Base-by-base conservation (phyloP, 75 land plant genomes). In the Pseudotsuga menziesii region DNA sequence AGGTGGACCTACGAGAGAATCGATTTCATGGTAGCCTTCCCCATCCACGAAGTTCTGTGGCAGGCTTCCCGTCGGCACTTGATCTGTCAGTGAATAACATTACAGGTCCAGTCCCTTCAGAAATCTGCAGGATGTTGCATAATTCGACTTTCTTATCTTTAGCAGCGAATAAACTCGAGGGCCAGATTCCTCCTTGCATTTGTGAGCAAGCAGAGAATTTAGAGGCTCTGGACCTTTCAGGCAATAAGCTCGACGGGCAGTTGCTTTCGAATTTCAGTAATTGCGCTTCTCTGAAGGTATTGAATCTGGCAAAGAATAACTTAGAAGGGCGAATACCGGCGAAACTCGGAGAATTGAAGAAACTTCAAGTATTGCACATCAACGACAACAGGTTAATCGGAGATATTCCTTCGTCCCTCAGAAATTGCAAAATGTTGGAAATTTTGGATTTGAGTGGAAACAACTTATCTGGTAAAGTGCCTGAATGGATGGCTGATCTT, bases 391-490 rank as follows among this genome's bases (percentile, higher is more conserved):
- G 29, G 1, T 48, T 91, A 4, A 23, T 56, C 48, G 90, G 90
- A 17, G 22, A 35, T 17, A 2, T 91, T 16, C 82, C 90, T n/a
- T 59, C 16, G 20, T 77, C 81, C n/a, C 35, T 88, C 55, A 48
- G 54, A n/a, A 79, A 84, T 16, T 86, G 87, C 67, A 73, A 17
- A 20, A 22, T n/a, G 11, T 77, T 94, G 0, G 86, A 89, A 61
- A 82, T 81, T 12, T 54, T 91, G 32, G 81, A 88, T 63, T 62
- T 88, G 26, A 82, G 88, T 5, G 80, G 85, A 64, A 93, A 93
- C 73, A 7, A 75, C 12, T n/a, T 93, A 0, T 25, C 27, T 12
- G 94, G 82, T 58, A 79, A 15, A 2, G 82, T 93, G 15, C 96
- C 96, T 7, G 76, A 62, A 29, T 80, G 79, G 72, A 74, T 93